Evolutionary conservation across 495 filamentous ascomycete genomes (phyloP), one percentile per base, ranked within the genome.

Genomic region (Choiromyces venosus): DNA sequence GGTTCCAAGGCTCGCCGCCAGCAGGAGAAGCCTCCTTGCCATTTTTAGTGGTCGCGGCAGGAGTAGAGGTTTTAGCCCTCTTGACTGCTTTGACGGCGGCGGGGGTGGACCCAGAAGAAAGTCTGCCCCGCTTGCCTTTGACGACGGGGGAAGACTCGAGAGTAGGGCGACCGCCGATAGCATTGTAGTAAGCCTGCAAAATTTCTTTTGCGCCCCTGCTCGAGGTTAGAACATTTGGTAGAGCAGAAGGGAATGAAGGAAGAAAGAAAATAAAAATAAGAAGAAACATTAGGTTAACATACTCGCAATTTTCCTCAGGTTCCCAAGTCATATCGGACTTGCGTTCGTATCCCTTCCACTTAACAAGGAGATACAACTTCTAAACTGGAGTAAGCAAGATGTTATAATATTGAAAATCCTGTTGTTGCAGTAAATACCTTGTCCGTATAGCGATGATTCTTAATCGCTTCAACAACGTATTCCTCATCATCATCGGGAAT

Each of bases 341-440:
- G 65, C 86, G 86, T 29, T 89, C 87, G 71, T 87, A 89, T 1
- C 87, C 87, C 71, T 88, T 87, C 88, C 88, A 90, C 73, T 90
- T 89, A 37, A 89, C 85, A 40, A 86, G 83, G 72, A 85, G 88
- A 39, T 82, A 83, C 0, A 87, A 71, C 44, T 82, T 33, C 79
- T 81, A 19, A 69, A 69, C 56, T 2, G n/a, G 35, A 42, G 33
- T 68, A 16, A 37, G 37, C 12, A 72, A 69, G 19, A 83, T 84
- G 79, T 86, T 68, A 36, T 71, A 37, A 36, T 71, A 37, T 7
- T 36, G 19, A 35, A 16, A 35, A 68, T 12, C 8, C 3, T 36
- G n/a, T n/a, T n/a, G 36, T 25, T 68, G 6, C 33, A 44, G 68
- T 10, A 79, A 82, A 72, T 80, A 88, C 87, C 67, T 86, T 80